Conservation (phyloP, 805 yeast genomes). For the Candida wancherniae region DNA sequence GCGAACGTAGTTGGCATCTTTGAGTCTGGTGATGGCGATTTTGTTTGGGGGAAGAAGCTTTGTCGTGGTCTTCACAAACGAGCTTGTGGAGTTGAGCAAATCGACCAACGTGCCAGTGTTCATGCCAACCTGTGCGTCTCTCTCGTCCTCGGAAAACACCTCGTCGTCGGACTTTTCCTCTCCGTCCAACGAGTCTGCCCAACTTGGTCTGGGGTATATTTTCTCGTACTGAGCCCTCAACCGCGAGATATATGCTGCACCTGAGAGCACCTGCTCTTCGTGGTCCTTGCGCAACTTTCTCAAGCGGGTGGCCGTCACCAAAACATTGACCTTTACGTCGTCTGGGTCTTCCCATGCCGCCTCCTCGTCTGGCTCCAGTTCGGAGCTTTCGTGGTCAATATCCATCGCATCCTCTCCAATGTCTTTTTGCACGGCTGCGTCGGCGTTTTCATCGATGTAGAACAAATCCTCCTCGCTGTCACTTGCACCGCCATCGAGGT, state of each 20-base stretch:
- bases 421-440: constrained; percentile 35
- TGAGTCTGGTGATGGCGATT: constrained; percentile 73
- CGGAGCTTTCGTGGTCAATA: constrained; percentile 28
- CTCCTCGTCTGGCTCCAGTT: constrained; percentile 24
- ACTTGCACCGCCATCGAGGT: constrained; percentile 19
- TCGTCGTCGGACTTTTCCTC: constrained; percentile 30
- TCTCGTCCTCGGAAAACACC: constrained; percentile 22
- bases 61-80: constrained; percentile 40
- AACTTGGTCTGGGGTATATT: constrained; percentile 78
- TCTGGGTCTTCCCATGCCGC: constrained; percentile 83
- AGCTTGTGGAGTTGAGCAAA: constrained; percentile 27
- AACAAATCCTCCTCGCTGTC: constrained; percentile 39
- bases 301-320: constrained; percentile 56
- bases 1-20: constrained; percentile 76
- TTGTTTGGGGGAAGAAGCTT: constrained; percentile 64
- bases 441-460: constrained; percentile 42
- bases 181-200: constrained; percentile 53
- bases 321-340: constrained; percentile 67
- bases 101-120: constrained; percentile 29
- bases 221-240: constrained; percentile 66
- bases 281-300: constrained; percentile 67
- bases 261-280: constrained; percentile 49
- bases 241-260: constrained; percentile 57
- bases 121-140: constrained; percentile 16
- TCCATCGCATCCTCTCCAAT: constrained; percentile 22